Base-by-base conservation (phyloP, 805 yeast genomes). In the Monosporozyma yasuniensis region DNA sequence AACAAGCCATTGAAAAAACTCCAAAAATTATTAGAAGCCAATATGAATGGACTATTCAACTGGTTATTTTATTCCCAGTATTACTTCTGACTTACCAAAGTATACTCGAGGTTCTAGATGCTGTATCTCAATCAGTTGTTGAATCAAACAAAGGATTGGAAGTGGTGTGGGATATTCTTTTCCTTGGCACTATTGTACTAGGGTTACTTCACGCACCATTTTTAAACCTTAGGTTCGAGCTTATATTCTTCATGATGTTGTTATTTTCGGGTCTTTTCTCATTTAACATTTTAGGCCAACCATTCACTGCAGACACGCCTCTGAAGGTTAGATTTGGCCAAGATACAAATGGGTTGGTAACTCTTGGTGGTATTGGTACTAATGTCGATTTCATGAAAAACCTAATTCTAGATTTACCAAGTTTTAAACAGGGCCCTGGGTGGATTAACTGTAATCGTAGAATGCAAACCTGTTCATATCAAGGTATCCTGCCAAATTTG, bases 1-100 rank as follows among this genome's bases (percentile, higher is more conserved):
- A 10, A 9, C 19, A n/a, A 23, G 16, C 18, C 8, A 4, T 14
- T 12, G 27, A 22, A 10, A 22, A 1, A 6, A 4, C 35, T 12
- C 19, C 19, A 9, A 21, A 11, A 5, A 21, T 39, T 14, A 42
- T 38, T 16, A 19, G 41, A 8, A 25, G 32, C 44, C 76, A 82
- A 39, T 87, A 84, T 60, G 95, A 84, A 58, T 89, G 96, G 96
- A 73, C 83, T 14, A 55, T 87, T 16, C 96, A 89, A 63, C 87
- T 78, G 58, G 55, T 86, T 30, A 53, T 81, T 1, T 62, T 83
- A 16, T 87, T 84, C 12, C 96, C 96, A 2, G 47, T 83, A 12
- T 68, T 84, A 1, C 69, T 81, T 2, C 59, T 83, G 34, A 60
- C 81, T n/a, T 75, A 78, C 56, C 75, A 77, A 50, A 66, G 74